Conservation (phyloP, 768 basidiomycete genomes). For the Dendrothele bispora region DNA sequence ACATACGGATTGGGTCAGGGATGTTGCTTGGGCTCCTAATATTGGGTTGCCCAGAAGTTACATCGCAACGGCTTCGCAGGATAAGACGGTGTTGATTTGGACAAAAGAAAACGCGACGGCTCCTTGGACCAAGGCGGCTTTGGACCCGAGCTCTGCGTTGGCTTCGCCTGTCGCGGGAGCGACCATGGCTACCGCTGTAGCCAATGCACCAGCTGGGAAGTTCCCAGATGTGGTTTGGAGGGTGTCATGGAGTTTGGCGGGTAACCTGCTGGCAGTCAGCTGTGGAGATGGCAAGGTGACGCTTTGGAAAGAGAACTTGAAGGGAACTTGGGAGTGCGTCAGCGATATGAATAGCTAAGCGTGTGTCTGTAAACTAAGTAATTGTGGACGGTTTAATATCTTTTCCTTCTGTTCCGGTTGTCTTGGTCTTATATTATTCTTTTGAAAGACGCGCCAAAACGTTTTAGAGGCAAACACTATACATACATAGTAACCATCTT, state of each 20-base stretch:
- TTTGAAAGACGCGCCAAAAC: too few relatives aligned
- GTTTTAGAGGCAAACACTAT: too few relatives aligned
- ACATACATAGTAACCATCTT: too few relatives aligned
- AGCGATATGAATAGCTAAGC: slow-evolving; percentile 87
- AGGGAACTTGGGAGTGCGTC: slow-evolving; percentile 95
- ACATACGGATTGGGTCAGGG: slow-evolving; percentile 96
- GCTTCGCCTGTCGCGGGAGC: slow-evolving; percentile 43
- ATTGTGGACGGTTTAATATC: too few relatives aligned
- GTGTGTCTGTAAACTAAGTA: too few relatives aligned
- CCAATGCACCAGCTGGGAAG: slow-evolving; percentile 58
- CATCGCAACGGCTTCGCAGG: slow-evolving; percentile 95
- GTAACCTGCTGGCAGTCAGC: slow-evolving; percentile 93
- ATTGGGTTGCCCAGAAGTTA: slow-evolving; percentile 94
- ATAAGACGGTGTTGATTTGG: slow-evolving; percentile 90
- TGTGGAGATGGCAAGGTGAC: slow-evolving; percentile 98
- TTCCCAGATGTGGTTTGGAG: slow-evolving; percentile 99
- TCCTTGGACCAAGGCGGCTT: slow-evolving; percentile 77
- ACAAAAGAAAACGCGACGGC: slow-evolving; percentile 76
- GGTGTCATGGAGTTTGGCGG: slow-evolving; percentile 97
- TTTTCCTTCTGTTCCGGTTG: too few relatives aligned
- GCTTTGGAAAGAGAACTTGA: slow-evolving; percentile 96
- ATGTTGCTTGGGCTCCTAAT: slow-evolving; percentile 99
- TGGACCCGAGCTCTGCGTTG: slow-evolving; percentile 67
- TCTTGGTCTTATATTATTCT: too few relatives aligned
- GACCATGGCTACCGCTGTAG: slow-evolving; percentile 28